Base-by-base conservation (phyloP, 2,329 filamentous ascomycete genomes). In the Ophiosphaerella korrae region DNA sequence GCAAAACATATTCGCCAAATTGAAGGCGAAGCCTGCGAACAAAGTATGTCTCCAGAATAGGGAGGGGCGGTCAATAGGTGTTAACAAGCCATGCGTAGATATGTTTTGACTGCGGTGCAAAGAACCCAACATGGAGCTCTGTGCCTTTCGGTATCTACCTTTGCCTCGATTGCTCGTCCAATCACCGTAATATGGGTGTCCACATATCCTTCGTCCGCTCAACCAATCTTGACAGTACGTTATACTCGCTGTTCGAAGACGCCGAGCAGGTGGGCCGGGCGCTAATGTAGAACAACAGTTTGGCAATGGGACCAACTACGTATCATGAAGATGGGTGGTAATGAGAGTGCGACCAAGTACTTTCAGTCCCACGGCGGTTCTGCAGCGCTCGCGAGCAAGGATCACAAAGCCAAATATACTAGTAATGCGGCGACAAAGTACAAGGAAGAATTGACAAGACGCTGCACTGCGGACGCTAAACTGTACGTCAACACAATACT, bases 251-350 rank as follows among this genome's bases (percentile, higher is more conserved):
- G 11, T 34, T 21, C 8, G 8, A 23, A 31, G 37, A 12, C 24
- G 42, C 51, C 33, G 42, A 33, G 16, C 5, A 90, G n/a, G 4
- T 13, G 88, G 90, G 80, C 37, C 45, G n/a, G 44, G 31, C 53
- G 60, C 71, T 76, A 58, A 75, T 57, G 8, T 21, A 14, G 6
- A 18, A 48, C 48, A 80, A 48, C 50, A 80, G 77, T 80, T 59
- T 99, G 94, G 94, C 92, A 97, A 89, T 99, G 94, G 94, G 92
- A 97, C 63, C 94, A 99, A 75, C 83, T 99, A 53, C 89, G 94
- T 45, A 77, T 93, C 50, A 97, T 99, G 93, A 99, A 99, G 79
- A 92, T 97, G 13, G 94, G 94, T 60, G 94, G 94, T 50, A 99
- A 99, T 71, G 93, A 97, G 77, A 96, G 92, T 51, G 94, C 94